Evolutionary conservation across 345 rosid genomes (phyloP).

Genomic region (Eucalyptus grandis): DNA sequence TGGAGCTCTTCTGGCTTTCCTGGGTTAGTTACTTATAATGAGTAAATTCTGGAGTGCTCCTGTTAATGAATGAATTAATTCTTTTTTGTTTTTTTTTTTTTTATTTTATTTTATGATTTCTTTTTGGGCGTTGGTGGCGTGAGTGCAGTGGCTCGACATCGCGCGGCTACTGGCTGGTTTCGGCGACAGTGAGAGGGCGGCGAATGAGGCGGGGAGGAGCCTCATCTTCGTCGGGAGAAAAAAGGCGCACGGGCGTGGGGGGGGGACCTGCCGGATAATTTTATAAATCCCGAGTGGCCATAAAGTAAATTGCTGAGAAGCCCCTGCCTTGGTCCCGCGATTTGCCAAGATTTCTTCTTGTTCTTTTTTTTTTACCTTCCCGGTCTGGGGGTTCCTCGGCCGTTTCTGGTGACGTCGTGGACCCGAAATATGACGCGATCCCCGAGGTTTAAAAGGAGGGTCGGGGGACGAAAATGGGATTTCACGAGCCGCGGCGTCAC

Average conservation of each 20-base stretch:
- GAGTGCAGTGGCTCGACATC: background rate
- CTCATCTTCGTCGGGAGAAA: background rate
- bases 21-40: background rate
- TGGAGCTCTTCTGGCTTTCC: background rate
- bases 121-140: background rate
- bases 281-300: background rate
- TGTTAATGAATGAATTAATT: too few relatives aligned
- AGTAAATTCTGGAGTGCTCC: background rate
- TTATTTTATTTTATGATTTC: background rate
- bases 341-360: too few relatives aligned
- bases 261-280: background rate
- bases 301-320: background rate
- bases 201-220: background rate
- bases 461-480: background rate
- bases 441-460: background rate
- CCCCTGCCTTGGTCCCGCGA: background rate
- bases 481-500: background rate
- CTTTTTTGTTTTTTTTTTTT: fast-evolving
- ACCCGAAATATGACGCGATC: background rate
- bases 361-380: too few relatives aligned
- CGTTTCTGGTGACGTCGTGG: background rate
- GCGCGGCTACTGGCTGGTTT: background rate
- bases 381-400: too few relatives aligned
- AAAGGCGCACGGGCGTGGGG: background rate
- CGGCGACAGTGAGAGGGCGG: background rate